Percentiles rank a stretch among this genome's conserved stretches.
These are phyloP conservation scores for Stenogyne calaminthoides DNA, from an alignment of 305 asterid species.

Conservation along the genomic window DNA sequence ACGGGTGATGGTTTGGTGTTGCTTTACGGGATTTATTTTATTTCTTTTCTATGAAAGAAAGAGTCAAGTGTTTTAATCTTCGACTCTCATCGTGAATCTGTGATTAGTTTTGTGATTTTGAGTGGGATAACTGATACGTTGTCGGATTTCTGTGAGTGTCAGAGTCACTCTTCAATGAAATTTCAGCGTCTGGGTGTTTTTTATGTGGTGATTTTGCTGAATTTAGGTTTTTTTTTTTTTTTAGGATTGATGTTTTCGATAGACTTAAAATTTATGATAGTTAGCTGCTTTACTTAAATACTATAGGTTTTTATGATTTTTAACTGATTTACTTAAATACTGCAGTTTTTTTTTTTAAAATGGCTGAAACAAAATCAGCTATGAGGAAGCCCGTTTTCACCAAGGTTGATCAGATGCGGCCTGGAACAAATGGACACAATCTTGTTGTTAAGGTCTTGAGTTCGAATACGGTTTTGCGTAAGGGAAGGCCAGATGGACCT, in stretches of 20 bases:
- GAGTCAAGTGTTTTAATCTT: background rate
- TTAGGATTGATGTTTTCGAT: background rate
- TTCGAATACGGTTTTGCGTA: constrained; percentile 66
- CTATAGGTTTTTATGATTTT: constrained; percentile 15
- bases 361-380: constrained; percentile 66
- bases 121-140: background rate
- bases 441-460: constrained; percentile 71
- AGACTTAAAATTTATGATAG: background rate
- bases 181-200: constrained; percentile 7
- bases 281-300: background rate
- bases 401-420: constrained; percentile 71
- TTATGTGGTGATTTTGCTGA: constrained; percentile 3
- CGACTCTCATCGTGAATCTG: constrained; percentile 1
- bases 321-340: background rate
- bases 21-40: background rate
- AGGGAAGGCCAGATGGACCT: constrained; percentile 82
- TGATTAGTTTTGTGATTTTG: background rate
- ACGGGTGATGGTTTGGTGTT: background rate
- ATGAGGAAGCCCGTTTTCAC: constrained; percentile 83
- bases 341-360: constrained; percentile 28
- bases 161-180: background rate
- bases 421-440: constrained; percentile 86
- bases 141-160: background rate
- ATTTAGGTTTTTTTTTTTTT: background rate
- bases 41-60: too few relatives aligned